These are phyloP conservation scores for Solanum pinnatisectum DNA, from an alignment of 257 asterid species.

Conservation along the genomic window DNA sequence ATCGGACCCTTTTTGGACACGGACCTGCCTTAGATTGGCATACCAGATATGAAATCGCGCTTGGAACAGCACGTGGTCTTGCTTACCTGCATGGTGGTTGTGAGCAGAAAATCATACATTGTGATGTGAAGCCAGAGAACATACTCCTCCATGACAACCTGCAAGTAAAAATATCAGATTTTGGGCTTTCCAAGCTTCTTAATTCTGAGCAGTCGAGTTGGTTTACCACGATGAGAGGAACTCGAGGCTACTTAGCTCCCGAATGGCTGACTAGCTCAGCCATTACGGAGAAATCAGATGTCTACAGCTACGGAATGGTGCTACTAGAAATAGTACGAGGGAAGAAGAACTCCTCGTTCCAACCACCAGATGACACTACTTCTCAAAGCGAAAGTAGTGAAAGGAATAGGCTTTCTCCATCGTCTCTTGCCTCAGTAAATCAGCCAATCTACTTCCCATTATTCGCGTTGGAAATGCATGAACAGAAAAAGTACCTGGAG, in stretches of 20 bases:
- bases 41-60: slow-evolving; percentile 50
- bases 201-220: slow-evolving; percentile 43
- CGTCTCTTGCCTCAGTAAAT: slow-evolving; percentile 1
- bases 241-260: slow-evolving; percentile 77
- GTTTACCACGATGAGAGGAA: slow-evolving; percentile 82
- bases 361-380: slow-evolving; percentile 17
- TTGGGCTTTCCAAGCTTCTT: slow-evolving; percentile 70
- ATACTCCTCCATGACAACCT: slow-evolving; percentile 52
- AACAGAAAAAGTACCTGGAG: slow-evolving; percentile 44
- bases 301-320: slow-evolving; percentile 71
- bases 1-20: slow-evolving; percentile 43
- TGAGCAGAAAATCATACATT: slow-evolving; percentile 61
- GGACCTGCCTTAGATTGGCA: slow-evolving; percentile 65
- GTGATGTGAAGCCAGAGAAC: slow-evolving; percentile 76
- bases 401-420: background rate
- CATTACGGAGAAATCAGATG: slow-evolving; percentile 65
- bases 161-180: slow-evolving; percentile 68
- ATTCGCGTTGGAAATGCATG: slow-evolving; percentile 62
- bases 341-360: slow-evolving; percentile 47
- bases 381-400: slow-evolving; percentile 8
- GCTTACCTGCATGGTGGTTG: slow-evolving; percentile 70
- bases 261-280: slow-evolving; percentile 80
- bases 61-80: slow-evolving; percentile 70
- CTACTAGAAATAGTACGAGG: slow-evolving; percentile 70
- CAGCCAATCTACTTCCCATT: slow-evolving; percentile 48